Evolutionary conservation across 345 rosid species (phyloP).

Genomic region (Eucalyptus dawsonii): DNA sequence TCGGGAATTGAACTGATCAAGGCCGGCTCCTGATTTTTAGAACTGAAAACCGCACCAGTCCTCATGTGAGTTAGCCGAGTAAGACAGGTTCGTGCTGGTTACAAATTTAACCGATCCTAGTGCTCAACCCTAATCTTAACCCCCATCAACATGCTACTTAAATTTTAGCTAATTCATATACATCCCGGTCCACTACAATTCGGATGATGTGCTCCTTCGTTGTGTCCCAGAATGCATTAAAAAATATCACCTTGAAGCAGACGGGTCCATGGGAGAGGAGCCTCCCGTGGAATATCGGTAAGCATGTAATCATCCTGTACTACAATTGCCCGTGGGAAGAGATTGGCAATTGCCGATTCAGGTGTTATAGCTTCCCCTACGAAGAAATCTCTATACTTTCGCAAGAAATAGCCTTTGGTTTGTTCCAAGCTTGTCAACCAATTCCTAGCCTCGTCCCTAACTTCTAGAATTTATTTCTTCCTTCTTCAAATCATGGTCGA

Average conservation of each 20-base stretch:
- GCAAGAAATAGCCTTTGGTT: not conserved
- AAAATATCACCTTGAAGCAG: not conserved
- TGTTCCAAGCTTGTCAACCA: not conserved
- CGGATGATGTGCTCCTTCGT: no score
- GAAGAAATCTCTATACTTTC: not conserved
- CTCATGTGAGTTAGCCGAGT: no score
- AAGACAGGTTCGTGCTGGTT: no score
- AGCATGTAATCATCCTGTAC: not conserved
- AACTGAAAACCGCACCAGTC: no score
- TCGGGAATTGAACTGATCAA: no score
- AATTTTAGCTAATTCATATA: no score
- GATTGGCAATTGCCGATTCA: not conserved
- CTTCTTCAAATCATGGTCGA: not conserved
- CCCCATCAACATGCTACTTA: no score
- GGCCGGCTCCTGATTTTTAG: no score
- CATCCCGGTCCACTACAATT: no score
- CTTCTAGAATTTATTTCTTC: not conserved
- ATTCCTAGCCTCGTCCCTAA: not conserved
- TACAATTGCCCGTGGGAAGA: not conserved
- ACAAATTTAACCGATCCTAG: no score
- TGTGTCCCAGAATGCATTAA: no score
- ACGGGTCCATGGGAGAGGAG: not conserved
- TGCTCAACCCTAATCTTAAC: no score
- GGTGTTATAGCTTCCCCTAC: not conserved
- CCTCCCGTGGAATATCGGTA: not conserved